Evolutionary conservation across 2,329 filamentous ascomycete genomes (phyloP), one percentile per base, ranked within the genome.

Genomic region (Seiridium cupressi): DNA sequence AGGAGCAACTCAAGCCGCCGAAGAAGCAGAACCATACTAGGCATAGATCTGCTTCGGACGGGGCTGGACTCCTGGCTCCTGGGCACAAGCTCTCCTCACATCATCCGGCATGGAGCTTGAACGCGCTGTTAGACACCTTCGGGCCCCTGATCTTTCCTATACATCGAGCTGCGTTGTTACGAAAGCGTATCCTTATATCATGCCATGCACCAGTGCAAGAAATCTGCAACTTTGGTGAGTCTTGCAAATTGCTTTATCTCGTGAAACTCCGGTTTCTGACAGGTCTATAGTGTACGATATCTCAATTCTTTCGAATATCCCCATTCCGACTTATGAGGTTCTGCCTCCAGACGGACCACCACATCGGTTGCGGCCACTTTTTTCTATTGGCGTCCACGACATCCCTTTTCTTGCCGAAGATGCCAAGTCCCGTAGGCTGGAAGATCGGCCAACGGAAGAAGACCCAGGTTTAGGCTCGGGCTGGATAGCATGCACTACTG

Each of bases 401-500:
- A 97, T 99, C 55, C 86, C 91, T 4, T 87, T 89, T 60, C 82
- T 98, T 4, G 81, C 88, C 65, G 80, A 86, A 59, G 83, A 90
- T 63, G 81, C 81, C n/a, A 77, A 81, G 32, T 76, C 77, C 2
- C 57, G 53, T 75, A 74, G 53, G 79, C 77, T 70, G 73, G 69
- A 63, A 70, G 59, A 62, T 46, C 51, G 63, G 5, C 26, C 71
- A n/a, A 62, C 65, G 6, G 70, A 73, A 40, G 69, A 68, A 47
- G 72, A 76, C 48, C 82, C 80, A 32, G 81, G 85, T 47, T 72
- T 76, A 32, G 81, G 81, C 38, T 77, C 83, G 11, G 91, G 93
- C 44, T 99, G 93, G 93, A 89, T 97, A 61, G 95, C 94, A 10
- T 97, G 93, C 74, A 97, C 94, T 3, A 98, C 94, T 1, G 95